Base-by-base conservation (phyloP, 139 green algal genomes). In the Chlamydomonas sphaeroides region DNA sequence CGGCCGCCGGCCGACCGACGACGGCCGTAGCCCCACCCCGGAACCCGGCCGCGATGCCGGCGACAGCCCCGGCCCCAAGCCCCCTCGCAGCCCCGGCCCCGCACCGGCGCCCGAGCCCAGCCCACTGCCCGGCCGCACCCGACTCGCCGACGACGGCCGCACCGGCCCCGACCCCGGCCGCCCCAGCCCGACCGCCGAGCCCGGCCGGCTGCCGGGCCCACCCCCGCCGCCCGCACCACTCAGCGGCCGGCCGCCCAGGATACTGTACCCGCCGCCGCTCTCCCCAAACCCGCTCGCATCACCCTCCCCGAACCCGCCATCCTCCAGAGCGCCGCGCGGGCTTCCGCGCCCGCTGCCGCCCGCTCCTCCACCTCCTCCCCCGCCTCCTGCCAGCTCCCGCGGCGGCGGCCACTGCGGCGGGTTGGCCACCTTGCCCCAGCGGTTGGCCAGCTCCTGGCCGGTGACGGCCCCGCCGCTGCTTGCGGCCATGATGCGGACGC, bases 401-500 rank as follows among this genome's bases (percentile, higher is more conserved):
- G 38, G 18, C 10, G 76, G 76, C 14, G 76, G 76, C 76, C 62
- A 73, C 26, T 53, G 28, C 2, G 63, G 76, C 21, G 76, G 63
- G 62, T 74, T 49, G 30, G 30, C 45, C 25, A 74, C 63, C 76
- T 72, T 83, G 32, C 62, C 62, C 76, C 62, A 90, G 10, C 80
- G 61, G 69, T 90, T 90, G 11, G 77, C 80, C 7, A 84, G 68
- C 25, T 65, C 63, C 56, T 87, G 80, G n/a, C 56, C 80, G 51
- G 51, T 67, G 38, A 90, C 79, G 11, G 39, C 63, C 11, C 86
- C 86, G 25, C 86, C 86, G 71, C 86, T 87, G 75, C 53, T 86
- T 17, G 78, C 86, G 8, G 85, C 80, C 80, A 87, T 90, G 80
- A 90, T 90, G 62, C 85, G 86, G 0, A 90, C 86, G 7, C 21